Conservation (phyloP, 139 green algal genomes). For the Eudorina sp. region DNA sequence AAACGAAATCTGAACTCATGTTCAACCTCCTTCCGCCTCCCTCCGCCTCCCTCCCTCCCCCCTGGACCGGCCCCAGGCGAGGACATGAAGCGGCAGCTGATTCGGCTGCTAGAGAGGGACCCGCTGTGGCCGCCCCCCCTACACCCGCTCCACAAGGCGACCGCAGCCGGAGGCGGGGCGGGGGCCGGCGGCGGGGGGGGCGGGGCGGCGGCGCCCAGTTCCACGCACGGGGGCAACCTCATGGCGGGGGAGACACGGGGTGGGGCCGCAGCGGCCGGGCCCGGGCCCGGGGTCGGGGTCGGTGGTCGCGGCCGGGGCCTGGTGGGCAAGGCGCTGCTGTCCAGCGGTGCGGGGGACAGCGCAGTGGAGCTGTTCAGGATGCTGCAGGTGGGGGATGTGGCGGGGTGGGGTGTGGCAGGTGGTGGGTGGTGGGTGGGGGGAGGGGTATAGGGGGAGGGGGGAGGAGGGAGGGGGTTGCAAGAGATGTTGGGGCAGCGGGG, state of each 20-base stretch:
- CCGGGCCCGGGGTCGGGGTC: not conserved
- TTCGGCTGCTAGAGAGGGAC: constrained; percentile 52
- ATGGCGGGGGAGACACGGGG: no score
- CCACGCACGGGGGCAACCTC: no score
- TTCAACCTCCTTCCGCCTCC: no score
- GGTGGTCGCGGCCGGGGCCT: not conserved
- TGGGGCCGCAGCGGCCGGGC: no score
- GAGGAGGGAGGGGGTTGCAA: no score
- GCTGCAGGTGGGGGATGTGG: constrained; percentile 43
- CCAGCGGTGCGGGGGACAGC: constrained; percentile 10
- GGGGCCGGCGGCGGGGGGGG: not conserved
- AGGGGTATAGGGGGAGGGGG: no score
- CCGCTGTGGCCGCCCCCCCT: constrained; percentile 21
- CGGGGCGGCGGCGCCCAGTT: not conserved
- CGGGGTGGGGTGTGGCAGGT: not conserved
- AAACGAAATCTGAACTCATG: no score
- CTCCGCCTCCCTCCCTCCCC: not conserved
- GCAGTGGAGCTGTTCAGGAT: constrained; percentile 55
- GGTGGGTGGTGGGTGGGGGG: not conserved
- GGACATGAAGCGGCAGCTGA: constrained; percentile 34
- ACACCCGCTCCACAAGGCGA: not conserved
- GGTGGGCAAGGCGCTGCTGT: not conserved
- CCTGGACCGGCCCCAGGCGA: not conserved
- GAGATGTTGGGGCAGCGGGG: no score
- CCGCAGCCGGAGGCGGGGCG: not conserved